phyloP scores from a whole-genome alignment of 176 grass and related monocot genomes.

The Triticum urartu region DNA sequence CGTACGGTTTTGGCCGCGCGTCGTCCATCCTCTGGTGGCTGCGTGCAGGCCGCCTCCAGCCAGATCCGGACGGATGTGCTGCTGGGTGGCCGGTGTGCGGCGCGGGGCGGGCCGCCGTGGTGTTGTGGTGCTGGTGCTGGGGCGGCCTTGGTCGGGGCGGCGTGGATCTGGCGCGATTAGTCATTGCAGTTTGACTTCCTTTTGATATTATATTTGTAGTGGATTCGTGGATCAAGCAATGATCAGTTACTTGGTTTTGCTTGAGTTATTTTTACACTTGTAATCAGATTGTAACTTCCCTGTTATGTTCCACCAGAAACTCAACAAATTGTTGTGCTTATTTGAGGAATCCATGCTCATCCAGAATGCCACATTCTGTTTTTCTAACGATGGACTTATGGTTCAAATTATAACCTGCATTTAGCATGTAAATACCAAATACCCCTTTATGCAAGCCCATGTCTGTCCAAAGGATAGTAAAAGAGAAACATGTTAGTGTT shows the following conservation, averaged over 20 bases:
- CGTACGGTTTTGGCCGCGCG: too few species aligned
- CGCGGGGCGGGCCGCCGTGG: too few species aligned
- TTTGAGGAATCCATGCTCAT: neutral
- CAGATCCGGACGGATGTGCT: too few species aligned
- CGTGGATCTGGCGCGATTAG: neutral
- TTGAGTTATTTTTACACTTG: neutral
- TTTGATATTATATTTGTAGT: neutral
- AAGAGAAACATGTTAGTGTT: neutral
- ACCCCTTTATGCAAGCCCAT: neutral
- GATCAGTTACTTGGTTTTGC: neutral
- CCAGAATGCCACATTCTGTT: neutral
- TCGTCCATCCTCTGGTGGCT: too few species aligned
- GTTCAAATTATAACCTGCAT: neutral
- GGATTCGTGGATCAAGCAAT: neutral
- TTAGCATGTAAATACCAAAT: neutral
- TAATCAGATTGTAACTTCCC: neutral
- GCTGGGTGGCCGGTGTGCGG: too few species aligned
- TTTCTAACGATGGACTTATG: neutral
- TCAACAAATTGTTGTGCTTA: neutral
- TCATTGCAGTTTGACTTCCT: neutral
- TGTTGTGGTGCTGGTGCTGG: too few species aligned
- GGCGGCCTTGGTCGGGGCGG: too few species aligned
- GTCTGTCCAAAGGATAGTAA: neutral
- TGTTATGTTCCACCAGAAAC: neutral
- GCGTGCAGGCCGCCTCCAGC: too few species aligned